These are phyloP conservation scores for Sodiomyces alkalinus DNA, from an alignment of 2,329 filamentous ascomycete species.

Conservation along the genomic window DNA sequence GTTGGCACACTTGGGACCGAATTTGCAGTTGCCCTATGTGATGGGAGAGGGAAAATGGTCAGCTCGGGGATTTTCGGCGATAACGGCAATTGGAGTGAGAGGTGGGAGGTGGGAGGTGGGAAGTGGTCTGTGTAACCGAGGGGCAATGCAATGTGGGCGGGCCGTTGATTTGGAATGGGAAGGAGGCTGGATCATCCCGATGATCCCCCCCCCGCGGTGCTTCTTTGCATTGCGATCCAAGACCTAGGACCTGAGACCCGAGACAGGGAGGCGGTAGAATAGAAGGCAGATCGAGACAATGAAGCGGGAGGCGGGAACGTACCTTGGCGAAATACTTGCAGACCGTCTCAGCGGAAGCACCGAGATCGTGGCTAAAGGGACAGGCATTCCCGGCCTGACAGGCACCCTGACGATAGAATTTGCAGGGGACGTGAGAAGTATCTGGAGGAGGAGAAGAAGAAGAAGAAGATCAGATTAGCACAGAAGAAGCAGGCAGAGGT, in stretches of 20 bases:
- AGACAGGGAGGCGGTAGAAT: conserved; percentile 6
- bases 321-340: conserved; percentile 99
- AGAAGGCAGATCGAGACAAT: conserved; percentile 5
- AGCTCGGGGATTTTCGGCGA: too few species aligned
- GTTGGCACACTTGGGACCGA: conserved; percentile 93
- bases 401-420: conserved; percentile 93
- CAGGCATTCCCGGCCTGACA: conserved; percentile 94
- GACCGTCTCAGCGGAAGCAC: conserved; percentile 68
- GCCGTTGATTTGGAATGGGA: too few species aligned
- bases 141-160: too few species aligned
- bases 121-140: conserved; percentile 5
- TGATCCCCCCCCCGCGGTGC: too few species aligned
- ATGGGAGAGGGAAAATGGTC: conserved; percentile 2
- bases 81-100: conserved; percentile 1
- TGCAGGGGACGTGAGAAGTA: conserved; percentile 95
- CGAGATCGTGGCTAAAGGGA: conserved; percentile 89
- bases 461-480: background rate
- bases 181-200: too few species aligned
- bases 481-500: background rate
- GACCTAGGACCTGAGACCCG: too few species aligned
- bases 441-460: conserved; percentile 38
- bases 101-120: too few species aligned
- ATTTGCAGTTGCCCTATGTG: conserved; percentile 99
- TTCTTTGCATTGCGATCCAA: too few species aligned
- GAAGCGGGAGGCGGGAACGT: conserved; percentile 13